Evolutionary conservation across 2,329 filamentous ascomycete species (phyloP).

Genomic region (Arthroderma sp.): DNA sequence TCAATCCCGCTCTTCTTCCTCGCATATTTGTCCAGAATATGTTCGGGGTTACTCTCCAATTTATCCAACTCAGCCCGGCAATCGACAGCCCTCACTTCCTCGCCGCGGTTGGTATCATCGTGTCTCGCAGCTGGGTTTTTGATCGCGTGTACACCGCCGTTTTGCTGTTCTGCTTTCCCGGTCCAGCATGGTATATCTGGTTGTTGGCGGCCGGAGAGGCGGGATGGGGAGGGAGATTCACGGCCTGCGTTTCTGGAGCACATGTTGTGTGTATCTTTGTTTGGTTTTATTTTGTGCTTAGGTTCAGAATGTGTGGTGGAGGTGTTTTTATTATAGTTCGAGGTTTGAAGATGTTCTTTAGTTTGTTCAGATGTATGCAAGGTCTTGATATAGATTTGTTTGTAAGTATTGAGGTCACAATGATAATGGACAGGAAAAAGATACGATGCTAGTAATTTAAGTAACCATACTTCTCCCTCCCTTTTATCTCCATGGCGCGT

Average conservation of each 20-base stretch:
- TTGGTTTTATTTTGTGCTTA: conserved; percentile 1
- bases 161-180: conserved; percentile 26
- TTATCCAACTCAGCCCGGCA: conserved; percentile 9
- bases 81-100: conserved; percentile 9
- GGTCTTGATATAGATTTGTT: too few relatives aligned
- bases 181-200: conserved; percentile 36
- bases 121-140: conserved; percentile 33
- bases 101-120: not conserved
- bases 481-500: too few relatives aligned
- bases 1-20: conserved; percentile 16
- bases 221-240: conserved; percentile 64
- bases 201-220: conserved; percentile 52
- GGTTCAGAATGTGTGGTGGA: too few relatives aligned
- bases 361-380: too few relatives aligned
- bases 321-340: too few relatives aligned
- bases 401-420: too few relatives aligned
- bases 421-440: too few relatives aligned
- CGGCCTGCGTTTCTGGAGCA: conserved; percentile 52
- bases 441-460: too few relatives aligned
- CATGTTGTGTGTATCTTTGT: conserved; percentile 40
- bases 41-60: conserved; percentile 30
- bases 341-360: too few relatives aligned
- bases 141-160: conserved; percentile 18
- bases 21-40: conserved; percentile 21
- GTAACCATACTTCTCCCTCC: too few relatives aligned